These are phyloP conservation scores for Pseudotsuga menziesii DNA, from an alignment of 75 land plant genomes.

Conservation along the genomic window DNA sequence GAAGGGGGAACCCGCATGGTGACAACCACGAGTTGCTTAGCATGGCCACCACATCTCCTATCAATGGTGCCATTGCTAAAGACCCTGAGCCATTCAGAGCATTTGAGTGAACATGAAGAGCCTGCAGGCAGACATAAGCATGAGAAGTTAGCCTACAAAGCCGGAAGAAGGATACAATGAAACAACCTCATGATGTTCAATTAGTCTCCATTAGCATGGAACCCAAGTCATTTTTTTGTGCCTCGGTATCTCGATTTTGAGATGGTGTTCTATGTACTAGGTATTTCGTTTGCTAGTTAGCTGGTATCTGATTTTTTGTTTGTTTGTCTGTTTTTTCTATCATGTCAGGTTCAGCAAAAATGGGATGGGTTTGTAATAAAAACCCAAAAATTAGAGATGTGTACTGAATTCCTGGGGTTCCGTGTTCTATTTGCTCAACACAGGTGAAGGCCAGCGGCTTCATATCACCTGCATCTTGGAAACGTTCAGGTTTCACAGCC, in stretches of 20 bases:
- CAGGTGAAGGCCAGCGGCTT: constrained; percentile 38
- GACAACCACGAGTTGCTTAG: no score
- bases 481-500: constrained; percentile 38
- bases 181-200: constrained; percentile 17
- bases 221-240: constrained; percentile 53
- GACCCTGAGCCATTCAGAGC: no score
- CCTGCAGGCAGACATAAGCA: constrained; percentile 30
- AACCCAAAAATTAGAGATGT: constrained; percentile 47
- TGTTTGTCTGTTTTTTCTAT: not conserved
- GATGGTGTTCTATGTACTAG: constrained; percentile 49
- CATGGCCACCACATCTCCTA: no score
- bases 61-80: no score
- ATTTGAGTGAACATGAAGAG: not conserved
- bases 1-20: no score
- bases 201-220: constrained; percentile 73
- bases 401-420: constrained; percentile 55
- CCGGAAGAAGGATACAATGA: no score
- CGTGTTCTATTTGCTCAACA: constrained; percentile 57
- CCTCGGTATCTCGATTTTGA: constrained; percentile 65
- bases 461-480: constrained; percentile 34
- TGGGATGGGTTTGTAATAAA: constrained; percentile 43
- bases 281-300: constrained; percentile 13
- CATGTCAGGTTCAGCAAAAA: constrained; percentile 34
- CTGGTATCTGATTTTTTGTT: not conserved
- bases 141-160: constrained; percentile 42